A percentile compares a stretch with the other conserved stretches of the same genome.
Conservation (phyloP, 1,139 yeast genomes). For the Geotrichum restrictum region DNA sequence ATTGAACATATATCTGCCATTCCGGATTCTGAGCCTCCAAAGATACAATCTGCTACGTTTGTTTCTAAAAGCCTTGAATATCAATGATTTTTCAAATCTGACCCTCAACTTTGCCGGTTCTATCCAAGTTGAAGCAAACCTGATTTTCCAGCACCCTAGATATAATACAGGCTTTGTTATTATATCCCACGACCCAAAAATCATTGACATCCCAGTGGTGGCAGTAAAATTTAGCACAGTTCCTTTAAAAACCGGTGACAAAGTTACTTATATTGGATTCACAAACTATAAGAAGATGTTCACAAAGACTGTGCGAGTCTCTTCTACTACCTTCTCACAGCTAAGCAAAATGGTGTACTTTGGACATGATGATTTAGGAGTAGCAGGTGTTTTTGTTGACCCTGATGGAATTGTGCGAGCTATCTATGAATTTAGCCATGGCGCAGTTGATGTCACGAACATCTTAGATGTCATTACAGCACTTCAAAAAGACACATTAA, state of each 20-base stretch:
- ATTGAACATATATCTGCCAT: conserved; percentile 48
- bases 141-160: conserved; percentile 81
- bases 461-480: conserved; percentile 54
- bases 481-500: conserved; percentile 51
- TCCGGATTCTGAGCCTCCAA: conserved; percentile 42
- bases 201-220: conserved; percentile 58
- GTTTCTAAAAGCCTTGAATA: conserved; percentile 42
- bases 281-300: conserved; percentile 68
- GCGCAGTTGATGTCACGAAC: conserved; percentile 75
- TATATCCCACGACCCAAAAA: conserved; percentile 71
- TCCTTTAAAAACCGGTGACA: conserved; percentile 72
- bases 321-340: conserved; percentile 67
- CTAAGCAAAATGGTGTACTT: conserved; percentile 64
- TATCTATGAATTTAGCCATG: conserved; percentile 77
- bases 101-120: conserved; percentile 82
- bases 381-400: conserved; percentile 69
- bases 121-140: conserved; percentile 72
- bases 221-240: conserved; percentile 59
- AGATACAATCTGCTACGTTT: conserved; percentile 61
- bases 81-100: conserved; percentile 81
- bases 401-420: conserved; percentile 76
- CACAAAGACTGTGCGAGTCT: conserved; percentile 76
- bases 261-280: conserved; percentile 72
- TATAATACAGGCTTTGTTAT: conserved; percentile 81
- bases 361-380: not conserved